Evolutionary conservation across 495 filamentous ascomycete genomes (phyloP).

Genomic region (Amniculicola lignicola): DNA sequence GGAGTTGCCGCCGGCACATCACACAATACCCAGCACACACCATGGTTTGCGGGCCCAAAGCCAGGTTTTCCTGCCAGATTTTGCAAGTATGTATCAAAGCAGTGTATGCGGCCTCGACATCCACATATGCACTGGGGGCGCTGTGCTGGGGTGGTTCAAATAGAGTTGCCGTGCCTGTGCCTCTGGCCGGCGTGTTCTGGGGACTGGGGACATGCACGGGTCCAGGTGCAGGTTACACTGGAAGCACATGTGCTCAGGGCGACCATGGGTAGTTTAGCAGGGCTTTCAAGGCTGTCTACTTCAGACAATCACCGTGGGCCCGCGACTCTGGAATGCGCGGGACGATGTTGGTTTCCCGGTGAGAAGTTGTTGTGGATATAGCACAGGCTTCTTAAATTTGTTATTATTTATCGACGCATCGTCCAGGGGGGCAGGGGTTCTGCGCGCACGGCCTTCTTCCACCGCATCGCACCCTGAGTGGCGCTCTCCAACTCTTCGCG

Average conservation of each 20-base stretch:
- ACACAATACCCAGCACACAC: too few species aligned
- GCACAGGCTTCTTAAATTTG: slow-evolving; percentile 4
- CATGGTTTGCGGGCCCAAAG: not conserved
- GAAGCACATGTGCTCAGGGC: slow-evolving; percentile 1
- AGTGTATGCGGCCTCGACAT: not conserved
- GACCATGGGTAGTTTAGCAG: too few species aligned
- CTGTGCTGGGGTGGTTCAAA: not conserved
- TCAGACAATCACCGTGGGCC: too few species aligned
- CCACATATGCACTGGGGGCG: not conserved
- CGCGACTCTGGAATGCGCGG: too few species aligned
- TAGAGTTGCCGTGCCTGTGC: not conserved
- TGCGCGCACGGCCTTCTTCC: too few species aligned
- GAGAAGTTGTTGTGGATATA: slow-evolving; percentile 30
- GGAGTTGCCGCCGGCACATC: too few species aligned
- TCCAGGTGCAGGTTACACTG: not conserved
- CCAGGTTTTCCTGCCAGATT: not conserved
- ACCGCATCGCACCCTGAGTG: slow-evolving; percentile 32
- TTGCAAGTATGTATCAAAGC: not conserved
- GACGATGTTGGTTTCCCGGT: slow-evolving; percentile 20
- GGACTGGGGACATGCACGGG: slow-evolving; percentile 1
- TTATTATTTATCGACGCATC: slow-evolving; percentile 25
- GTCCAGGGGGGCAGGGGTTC: slow-evolving; percentile 27
- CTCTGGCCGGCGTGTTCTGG: not conserved
- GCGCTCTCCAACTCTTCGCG: slow-evolving; percentile 17
- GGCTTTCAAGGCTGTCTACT: not conserved